Evolutionary conservation across 2,329 filamentous ascomycete species (phyloP).

Genomic region (Neopestalotiopsis sp.): DNA sequence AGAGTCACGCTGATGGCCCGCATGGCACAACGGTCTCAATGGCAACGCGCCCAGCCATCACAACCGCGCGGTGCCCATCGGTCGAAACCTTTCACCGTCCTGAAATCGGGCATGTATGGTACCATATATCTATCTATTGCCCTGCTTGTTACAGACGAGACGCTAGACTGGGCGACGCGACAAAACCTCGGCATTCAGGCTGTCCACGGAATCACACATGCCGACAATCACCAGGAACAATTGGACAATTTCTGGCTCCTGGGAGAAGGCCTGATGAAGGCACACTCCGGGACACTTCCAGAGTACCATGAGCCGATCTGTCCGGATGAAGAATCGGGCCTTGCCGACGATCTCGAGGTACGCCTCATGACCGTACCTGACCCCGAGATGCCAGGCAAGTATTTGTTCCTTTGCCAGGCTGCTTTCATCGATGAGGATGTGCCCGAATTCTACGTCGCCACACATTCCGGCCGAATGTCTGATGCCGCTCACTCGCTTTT

Average conservation of each 20-base stretch:
- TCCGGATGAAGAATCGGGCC: constrained; percentile 13
- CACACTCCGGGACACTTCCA: constrained; percentile 20
- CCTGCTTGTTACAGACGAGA: constrained; percentile 24
- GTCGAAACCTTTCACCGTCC: background rate
- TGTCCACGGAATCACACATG: constrained; percentile 20
- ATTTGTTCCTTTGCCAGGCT: constrained; percentile 25
- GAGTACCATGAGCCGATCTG: constrained; percentile 18
- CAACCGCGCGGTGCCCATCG: background rate
- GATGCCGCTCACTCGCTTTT: constrained; percentile 23
- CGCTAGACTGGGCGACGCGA: constrained; percentile 20
- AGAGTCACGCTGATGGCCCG: background rate
- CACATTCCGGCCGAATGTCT: constrained; percentile 18
- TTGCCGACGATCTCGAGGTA: constrained; percentile 21
- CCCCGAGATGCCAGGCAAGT: constrained; percentile 25
- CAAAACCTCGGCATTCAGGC: constrained; percentile 12
- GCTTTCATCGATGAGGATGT: constrained; percentile 15
- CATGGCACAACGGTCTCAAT: background rate
- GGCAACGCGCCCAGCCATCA: background rate
- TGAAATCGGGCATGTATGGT: constrained; percentile 25
- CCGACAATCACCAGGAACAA: constrained; percentile 16
- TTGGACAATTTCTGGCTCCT: constrained; percentile 21
- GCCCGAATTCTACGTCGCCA: constrained; percentile 21
- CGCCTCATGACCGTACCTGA: constrained; percentile 25
- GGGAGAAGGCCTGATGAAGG: constrained; percentile 19
- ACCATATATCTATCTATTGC: constrained; percentile 26